Conservation (phyloP, 2,329 filamentous ascomycete species). For the Cadophora gregata region DNA sequence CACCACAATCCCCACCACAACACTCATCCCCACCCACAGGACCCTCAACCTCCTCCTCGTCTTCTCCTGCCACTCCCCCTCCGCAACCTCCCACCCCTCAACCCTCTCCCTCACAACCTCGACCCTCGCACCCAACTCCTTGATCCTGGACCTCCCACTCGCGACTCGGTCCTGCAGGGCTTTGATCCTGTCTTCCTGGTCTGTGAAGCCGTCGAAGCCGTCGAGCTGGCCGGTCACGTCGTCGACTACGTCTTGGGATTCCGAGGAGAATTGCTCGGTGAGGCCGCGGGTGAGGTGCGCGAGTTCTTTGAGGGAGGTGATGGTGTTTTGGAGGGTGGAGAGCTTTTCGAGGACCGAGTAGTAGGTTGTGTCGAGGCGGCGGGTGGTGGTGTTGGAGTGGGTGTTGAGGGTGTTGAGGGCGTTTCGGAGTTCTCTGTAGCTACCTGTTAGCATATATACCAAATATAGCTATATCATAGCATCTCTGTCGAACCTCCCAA, state of each 20-base stretch:
- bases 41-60: conserved; percentile 67
- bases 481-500: background rate
- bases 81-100: conserved; percentile 70
- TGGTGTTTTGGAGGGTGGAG: conserved; percentile 65
- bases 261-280: conserved; percentile 62
- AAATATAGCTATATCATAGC: no score
- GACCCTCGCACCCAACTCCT: conserved; percentile 65
- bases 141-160: conserved; percentile 63
- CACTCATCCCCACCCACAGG: conserved; percentile 65
- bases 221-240: conserved; percentile 63
- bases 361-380: conserved; percentile 75
- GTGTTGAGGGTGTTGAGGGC: conserved; percentile 60
- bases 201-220: conserved; percentile 65
- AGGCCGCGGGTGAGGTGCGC: conserved; percentile 64
- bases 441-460: no score
- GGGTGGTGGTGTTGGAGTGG: conserved; percentile 66
- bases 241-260: conserved; percentile 62
- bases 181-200: conserved; percentile 68
- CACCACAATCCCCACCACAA: conserved; percentile 56
- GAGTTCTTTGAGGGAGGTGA: conserved; percentile 70
- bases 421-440: conserved; percentile 56
- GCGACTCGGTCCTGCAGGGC: conserved; percentile 66
- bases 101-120: conserved; percentile 67
- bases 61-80: conserved; percentile 71
- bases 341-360: conserved; percentile 75